Base-by-base conservation (phyloP, 257 asterid species). In the Verbascum thapsus region DNA sequence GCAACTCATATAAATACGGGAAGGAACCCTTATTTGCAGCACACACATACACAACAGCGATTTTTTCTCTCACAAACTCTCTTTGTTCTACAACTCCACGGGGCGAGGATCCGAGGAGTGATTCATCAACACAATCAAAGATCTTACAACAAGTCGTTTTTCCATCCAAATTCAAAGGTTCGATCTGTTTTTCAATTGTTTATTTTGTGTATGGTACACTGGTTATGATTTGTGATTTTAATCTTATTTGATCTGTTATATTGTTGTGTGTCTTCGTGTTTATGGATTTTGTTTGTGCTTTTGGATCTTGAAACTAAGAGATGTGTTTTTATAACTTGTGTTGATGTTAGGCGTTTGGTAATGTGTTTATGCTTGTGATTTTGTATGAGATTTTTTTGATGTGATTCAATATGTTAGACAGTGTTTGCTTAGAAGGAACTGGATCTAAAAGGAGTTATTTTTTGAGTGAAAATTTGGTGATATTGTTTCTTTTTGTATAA, bases 61-160 rank as follows among this genome's bases (percentile, higher is more conserved):
- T 15, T 8, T 15, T 12, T 8, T n/a, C n/a, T n/a, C 42, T 11
- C 73, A 10, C 53, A 11, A 51, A 58, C 53, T 32, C 0, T 43
- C 30, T 32, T 41, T 52, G 47, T 42, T 64, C 68, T 67, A 50
- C 74, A 58, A 69, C 81, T 65, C 79, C 77, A 66, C 76, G 80
- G 85, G 67, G 74, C 80, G 48, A n/a, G n/a, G 80, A 80, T 70
- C 78, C 82, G 80, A 66, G 85, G 76, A 63, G 85, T 76, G 43
- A n/a, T n/a, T 66, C 65, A 53, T 26, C 81, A 32, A n/a, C n/a
- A n/a, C n/a, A 38, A 47, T 48, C 10, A 53, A 69, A 68, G 49
- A 66, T 61, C 37, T 0, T 9, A 1, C 6, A 15, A 58, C 62
- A 12, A 67, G n/a, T n/a, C n/a, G n/a, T n/a, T n/a, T n/a, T 19